Evolutionary conservation across 495 filamentous ascomycete genomes (phyloP).

Genomic region (Lasiosphaeria miniovina): DNA sequence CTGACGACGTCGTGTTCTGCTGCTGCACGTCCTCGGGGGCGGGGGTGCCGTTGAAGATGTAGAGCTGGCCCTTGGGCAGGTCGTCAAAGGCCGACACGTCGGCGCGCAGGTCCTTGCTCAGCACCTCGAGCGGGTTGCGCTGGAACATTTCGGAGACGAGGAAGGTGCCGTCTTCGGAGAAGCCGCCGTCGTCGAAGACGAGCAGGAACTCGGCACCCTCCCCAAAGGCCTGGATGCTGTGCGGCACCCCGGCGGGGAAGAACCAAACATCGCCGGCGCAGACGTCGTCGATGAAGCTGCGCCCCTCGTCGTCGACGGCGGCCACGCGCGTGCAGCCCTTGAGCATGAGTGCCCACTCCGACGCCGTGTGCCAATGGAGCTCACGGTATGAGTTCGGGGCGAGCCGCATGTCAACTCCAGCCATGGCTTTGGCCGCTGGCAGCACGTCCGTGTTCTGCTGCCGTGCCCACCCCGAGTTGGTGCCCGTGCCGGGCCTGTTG

Average conservation of each 20-base stretch:
- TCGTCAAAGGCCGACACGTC: constrained; percentile 54
- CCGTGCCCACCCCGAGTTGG: constrained; percentile 63
- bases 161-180: constrained; percentile 68
- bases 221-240: constrained; percentile 64
- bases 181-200: constrained; percentile 66
- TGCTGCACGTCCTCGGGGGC: constrained; percentile 57
- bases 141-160: constrained; percentile 63
- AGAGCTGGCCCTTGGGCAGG: constrained; percentile 58
- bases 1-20: constrained; percentile 60
- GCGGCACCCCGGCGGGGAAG: constrained; percentile 64
- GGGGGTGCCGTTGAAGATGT: constrained; percentile 67
- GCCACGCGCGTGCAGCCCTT: constrained; percentile 62
- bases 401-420: constrained; percentile 76
- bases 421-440: constrained; percentile 64
- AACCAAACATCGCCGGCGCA: constrained; percentile 69
- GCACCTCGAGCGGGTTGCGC: constrained; percentile 58
- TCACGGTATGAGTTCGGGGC: constrained; percentile 64
- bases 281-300: constrained; percentile 65
- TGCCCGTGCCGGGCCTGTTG: constrained; percentile 53
- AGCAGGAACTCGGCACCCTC: constrained; percentile 67
- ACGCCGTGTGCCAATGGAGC: constrained; percentile 70
- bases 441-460: constrained; percentile 64
- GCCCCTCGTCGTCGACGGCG: constrained; percentile 60
- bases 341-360: constrained; percentile 63
- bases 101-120: constrained; percentile 61